Evolutionary conservation across 306 rosid species (phyloP), one percentile per base, ranked within the genome.

Genomic region (Rubus idaeus): DNA sequence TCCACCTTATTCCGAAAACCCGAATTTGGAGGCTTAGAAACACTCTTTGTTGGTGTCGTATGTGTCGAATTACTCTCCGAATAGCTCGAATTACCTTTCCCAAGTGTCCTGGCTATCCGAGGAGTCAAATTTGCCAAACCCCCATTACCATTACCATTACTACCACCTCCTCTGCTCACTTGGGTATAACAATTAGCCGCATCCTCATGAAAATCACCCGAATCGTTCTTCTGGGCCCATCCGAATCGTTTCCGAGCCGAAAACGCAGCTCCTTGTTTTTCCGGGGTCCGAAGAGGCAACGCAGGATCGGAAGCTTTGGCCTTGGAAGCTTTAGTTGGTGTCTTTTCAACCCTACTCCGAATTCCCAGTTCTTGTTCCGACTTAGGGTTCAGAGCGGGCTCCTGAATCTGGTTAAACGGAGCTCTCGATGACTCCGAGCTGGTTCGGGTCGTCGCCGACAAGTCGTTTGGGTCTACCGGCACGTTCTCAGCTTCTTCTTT

Each of bases 41-140:
- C 93, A 79, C 97, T 95, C 86, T 89, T 95, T 0, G 90, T 84
- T 3, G 97, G 99, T n/a, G 97, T 92, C 62, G 89, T 90, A 67
- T 90, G 94, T 1, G 89, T 88, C 0, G 97, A 95, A 73, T 85
- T 89, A 82, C 88, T 84, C 86, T 92, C 96, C 2, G 91, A 88
- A 81, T 75, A 92, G 78, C 85, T 47, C 56, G 87, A 62, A 14
- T 73, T 60, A 66, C 88, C 86, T 72, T 86, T 90, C 63, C 86
- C 92, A 42, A 10, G 78, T 0, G 85, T 83, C 65, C 95, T 88
- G 41, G 69, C 76, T 6, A 74, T 58, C 30, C 92, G 82, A 47
- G 99, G 98, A 18, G 98, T 90, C 58, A 78, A 82, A 78, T 80
- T 84, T 5, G 80, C 77, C 63, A 83, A 79, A 65, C 83, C 82